Conservation (phyloP, 2,329 filamentous ascomycete species). For the Lasiodiplodia hormozganensis region DNA sequence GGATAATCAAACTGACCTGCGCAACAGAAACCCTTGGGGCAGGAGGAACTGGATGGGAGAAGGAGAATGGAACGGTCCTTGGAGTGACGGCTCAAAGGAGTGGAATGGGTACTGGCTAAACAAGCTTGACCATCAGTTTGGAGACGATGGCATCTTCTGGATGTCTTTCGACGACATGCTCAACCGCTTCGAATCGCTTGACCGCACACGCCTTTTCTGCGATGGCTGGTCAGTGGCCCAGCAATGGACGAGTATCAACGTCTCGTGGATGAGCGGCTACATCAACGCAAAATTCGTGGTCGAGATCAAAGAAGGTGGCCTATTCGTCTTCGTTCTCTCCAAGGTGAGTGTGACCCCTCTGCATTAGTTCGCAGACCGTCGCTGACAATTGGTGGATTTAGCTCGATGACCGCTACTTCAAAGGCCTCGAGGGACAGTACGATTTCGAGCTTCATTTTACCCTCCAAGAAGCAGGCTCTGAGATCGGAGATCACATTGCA, state of each 20-base stretch:
- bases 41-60: slow-evolving; percentile 44
- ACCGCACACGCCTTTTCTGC: slow-evolving; percentile 27
- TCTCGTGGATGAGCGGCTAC: slow-evolving; percentile 27
- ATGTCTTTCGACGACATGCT: slow-evolving; percentile 29
- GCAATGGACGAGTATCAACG: slow-evolving; percentile 27
- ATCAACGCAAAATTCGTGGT: slow-evolving; percentile 27
- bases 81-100: slow-evolving; percentile 83
- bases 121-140: slow-evolving; percentile 75
- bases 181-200: not conserved
- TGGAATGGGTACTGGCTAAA: slow-evolving; percentile 83
- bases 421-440: slow-evolving; percentile 64
- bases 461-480: slow-evolving; percentile 59
- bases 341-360: slow-evolving; percentile 29
- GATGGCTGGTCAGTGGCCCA: slow-evolving; percentile 24
- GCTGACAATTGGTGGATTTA: not conserved
- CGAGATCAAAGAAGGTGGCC: slow-evolving; percentile 6
- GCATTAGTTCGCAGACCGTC: not conserved
- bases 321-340: slow-evolving; percentile 20
- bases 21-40: slow-evolving; percentile 79
- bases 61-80: slow-evolving; percentile 80
- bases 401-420: slow-evolving; percentile 27
- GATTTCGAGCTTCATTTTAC: slow-evolving; percentile 65
- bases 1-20: slow-evolving; percentile 33
- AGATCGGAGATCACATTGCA: slow-evolving; percentile 66
- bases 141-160: slow-evolving; percentile 67